These are phyloP conservation scores for Seiridium cupressi DNA, from an alignment of 2,329 filamentous ascomycete species.

Conservation along the genomic window DNA sequence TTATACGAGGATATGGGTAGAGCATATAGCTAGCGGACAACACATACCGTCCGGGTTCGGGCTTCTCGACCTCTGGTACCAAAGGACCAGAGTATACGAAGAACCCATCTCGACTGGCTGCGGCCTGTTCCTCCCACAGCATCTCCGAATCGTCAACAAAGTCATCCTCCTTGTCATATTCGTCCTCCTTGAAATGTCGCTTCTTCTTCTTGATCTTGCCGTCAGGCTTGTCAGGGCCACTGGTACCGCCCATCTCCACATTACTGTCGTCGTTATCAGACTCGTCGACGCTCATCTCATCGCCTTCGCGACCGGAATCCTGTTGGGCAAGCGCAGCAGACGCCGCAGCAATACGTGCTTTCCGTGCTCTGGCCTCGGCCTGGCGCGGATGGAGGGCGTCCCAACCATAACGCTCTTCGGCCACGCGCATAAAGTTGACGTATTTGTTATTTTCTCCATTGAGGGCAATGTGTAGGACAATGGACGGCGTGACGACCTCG, in stretches of 20 bases:
- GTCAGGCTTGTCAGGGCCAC: slow-evolving; percentile 58
- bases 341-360: slow-evolving; percentile 83
- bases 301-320: slow-evolving; percentile 66
- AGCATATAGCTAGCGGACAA: background rate
- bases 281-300: slow-evolving; percentile 81
- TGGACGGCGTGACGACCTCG: slow-evolving; percentile 66
- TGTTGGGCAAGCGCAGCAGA: slow-evolving; percentile 80
- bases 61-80: slow-evolving; percentile 82
- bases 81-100: slow-evolving; percentile 96
- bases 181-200: slow-evolving; percentile 76
- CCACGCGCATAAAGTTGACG: slow-evolving; percentile 91
- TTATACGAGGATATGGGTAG: background rate
- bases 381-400: slow-evolving; percentile 89
- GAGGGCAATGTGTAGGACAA: slow-evolving; percentile 80
- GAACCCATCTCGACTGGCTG: slow-evolving; percentile 92
- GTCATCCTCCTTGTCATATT: slow-evolving; percentile 80
- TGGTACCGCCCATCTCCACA: slow-evolving; percentile 76
- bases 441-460: slow-evolving; percentile 83
- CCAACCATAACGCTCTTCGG: slow-evolving; percentile 92
- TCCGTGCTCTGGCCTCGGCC: slow-evolving; percentile 82
- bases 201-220: slow-evolving; percentile 72
- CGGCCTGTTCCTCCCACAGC: slow-evolving; percentile 92
- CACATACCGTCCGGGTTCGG: slow-evolving; percentile 49
- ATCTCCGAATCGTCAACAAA: slow-evolving; percentile 93
- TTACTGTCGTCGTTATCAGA: slow-evolving; percentile 79